These are phyloP conservation scores for Oryza glumipatula DNA, from an alignment of 176 grass and related monocot species.

Conservation along the genomic window DNA sequence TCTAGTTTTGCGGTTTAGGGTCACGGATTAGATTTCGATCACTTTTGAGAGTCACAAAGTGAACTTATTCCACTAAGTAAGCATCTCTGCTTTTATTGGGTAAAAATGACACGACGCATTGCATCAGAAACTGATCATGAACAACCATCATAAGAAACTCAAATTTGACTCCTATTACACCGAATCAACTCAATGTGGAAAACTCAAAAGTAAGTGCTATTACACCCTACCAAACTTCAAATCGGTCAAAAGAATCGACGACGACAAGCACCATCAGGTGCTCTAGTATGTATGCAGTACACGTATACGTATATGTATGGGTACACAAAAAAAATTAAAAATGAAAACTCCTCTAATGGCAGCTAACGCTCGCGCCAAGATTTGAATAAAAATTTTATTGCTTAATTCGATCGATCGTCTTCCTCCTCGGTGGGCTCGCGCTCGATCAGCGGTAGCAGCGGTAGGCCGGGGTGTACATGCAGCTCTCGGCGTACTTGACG, in stretches of 20 bases:
- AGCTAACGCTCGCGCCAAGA: neutral
- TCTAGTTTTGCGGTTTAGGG: too few relatives aligned
- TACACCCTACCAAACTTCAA: slow-evolving; percentile 14
- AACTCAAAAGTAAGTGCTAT: neutral
- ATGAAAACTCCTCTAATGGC: neutral
- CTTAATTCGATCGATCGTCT: neutral
- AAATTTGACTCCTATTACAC: too few relatives aligned
- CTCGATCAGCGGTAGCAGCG: slow-evolving; percentile 59
- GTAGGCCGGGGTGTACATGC: slow-evolving; percentile 90
- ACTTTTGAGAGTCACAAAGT: too few relatives aligned
- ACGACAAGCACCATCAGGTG: slow-evolving; percentile 26
- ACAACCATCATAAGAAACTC: too few relatives aligned
- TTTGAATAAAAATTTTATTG: slow-evolving; percentile 38
- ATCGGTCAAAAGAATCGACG: slow-evolving; percentile 38
- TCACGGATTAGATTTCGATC: too few relatives aligned
- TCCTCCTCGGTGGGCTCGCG: neutral
- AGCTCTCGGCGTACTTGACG: slow-evolving; percentile 86
- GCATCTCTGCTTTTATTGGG: neutral
- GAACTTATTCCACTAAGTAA: too few relatives aligned
- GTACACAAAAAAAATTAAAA: neutral
- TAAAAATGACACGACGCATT: neutral
- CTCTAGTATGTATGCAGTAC: neutral
- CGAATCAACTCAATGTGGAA: too few relatives aligned
- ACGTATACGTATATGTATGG: neutral
- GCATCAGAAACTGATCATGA: neutral